Evolutionary conservation across 208 protist genomes (phyloP), one percentile per base, ranked within the genome.

Genomic region (Wallacemonas sp.): DNA sequence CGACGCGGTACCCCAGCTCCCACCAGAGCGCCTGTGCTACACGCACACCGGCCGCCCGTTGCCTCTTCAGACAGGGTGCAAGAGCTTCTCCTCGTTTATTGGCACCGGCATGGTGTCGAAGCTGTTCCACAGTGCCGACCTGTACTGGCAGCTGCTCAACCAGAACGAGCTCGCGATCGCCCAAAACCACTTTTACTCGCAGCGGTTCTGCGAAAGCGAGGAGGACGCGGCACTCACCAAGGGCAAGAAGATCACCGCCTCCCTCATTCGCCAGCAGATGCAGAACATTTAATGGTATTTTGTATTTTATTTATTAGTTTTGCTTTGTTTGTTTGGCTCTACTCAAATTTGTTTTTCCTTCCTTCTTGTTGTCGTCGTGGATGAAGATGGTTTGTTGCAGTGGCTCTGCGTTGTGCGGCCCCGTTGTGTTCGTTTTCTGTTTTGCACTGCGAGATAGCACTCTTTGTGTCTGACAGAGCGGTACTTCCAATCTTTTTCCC

Each of bases 11-110:
- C 76, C 83, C 30, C 68, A 72, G 38, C 68, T 89, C 0, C 83
- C 83, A 3, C 83, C 83, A 2, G 54, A 70, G 46, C 67, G 70
- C 52, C 58, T 89, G 17, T 65, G 71, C 34, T 89, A 81, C 67
- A 81, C 74, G 5, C 83, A 89, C 71, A 70, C 74, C 29, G 83
- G 79, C 2, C 68, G 71, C 56, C 79, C 71, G 55, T 69, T 89
- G 30, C 78, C 79, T 2, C 71, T 89, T n/a, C 70, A 83, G 61
- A 89, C 83, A 19, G 83, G 83, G 4, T 89, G 83, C 43, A 43
- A 61, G 26, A 79, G 70, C 23, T 73, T 75, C 12, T 29, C 70
- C 12, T 80, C 78, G 6, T 89, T 81, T 55, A 46, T 89, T 17
- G 76, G 61, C 26, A 86, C 79, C 76, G 79, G 83, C 46, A 70